phyloP scores from a whole-genome alignment of 495 filamentous ascomycete species.

The Physcia stellaris region DNA sequence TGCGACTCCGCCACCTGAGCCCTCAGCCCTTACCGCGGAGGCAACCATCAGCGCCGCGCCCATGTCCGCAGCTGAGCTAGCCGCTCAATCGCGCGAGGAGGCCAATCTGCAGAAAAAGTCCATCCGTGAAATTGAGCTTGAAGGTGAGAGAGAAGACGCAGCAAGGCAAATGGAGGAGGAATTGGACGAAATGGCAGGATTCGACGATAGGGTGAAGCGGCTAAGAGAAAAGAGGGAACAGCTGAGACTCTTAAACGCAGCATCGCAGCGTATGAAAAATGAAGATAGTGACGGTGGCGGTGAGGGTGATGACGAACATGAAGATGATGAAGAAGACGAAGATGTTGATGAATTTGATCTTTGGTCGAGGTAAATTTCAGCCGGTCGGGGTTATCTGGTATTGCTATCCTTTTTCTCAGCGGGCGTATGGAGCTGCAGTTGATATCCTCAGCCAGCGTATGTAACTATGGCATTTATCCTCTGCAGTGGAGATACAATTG shows the following conservation, averaged over 20 bases:
- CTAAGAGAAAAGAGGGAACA: conserved; percentile 60
- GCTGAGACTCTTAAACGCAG: conserved; percentile 45
- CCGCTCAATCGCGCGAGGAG: conserved; percentile 46
- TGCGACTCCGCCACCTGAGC: conserved; percentile 35
- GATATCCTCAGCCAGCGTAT: too few relatives aligned
- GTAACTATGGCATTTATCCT: too few relatives aligned
- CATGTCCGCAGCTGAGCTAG: conserved; percentile 59
- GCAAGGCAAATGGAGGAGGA: conserved; percentile 69
- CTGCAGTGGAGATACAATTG: too few relatives aligned
- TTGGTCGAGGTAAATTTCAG: not conserved
- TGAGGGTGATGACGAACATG: conserved; percentile 29
- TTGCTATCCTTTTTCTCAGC: too few relatives aligned
- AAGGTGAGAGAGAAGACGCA: conserved; percentile 78
- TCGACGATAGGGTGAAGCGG: conserved; percentile 65
- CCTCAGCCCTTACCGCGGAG: conserved; percentile 23
- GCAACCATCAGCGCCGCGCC: conserved; percentile 57
- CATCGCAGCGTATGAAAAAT: conserved; percentile 24
- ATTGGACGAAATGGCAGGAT: conserved; percentile 86
- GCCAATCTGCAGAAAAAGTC: conserved; percentile 36
- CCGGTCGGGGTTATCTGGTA: too few relatives aligned
- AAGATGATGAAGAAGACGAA: conserved; percentile 41
- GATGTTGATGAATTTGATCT: conserved; percentile 40
- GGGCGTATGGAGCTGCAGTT: too few relatives aligned
- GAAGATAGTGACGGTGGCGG: conserved; percentile 23
- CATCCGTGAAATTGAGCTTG: conserved; percentile 48